These are phyloP conservation scores for Dioszegia aurantiaca DNA, from an alignment of 768 basidiomycete species.

Conservation along the genomic window DNA sequence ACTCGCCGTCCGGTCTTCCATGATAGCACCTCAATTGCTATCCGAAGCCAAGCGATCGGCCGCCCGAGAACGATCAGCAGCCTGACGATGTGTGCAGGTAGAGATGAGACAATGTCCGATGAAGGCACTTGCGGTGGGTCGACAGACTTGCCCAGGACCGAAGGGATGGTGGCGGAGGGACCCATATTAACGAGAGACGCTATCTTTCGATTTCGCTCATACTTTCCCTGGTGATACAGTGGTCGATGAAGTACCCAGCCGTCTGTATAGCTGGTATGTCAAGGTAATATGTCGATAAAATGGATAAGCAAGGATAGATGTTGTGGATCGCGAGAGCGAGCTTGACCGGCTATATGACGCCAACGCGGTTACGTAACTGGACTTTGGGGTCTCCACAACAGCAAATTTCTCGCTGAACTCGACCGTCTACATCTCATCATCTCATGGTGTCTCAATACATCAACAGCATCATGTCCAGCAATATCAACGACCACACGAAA, in stretches of 20 bases:
- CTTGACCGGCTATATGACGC: no score
- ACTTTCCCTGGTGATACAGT: neutral
- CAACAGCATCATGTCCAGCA: neutral
- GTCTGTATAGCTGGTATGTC: no score
- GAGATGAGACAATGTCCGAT: constrained; percentile 33
- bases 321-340: no score
- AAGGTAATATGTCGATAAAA: no score
- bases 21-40: constrained; percentile 34
- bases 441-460: neutral
- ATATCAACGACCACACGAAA: neutral
- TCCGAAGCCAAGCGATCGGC: constrained; percentile 31
- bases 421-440: neutral
- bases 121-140: neutral
- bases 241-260: no score
- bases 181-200: neutral
- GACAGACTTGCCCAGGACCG: constrained; percentile 9
- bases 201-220: neutral
- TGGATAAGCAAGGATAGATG: no score
- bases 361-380: no score
- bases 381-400: neutral
- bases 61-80: constrained; percentile 43
- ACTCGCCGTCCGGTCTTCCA: constrained; percentile 45
- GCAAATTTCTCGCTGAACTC: neutral
- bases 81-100: constrained; percentile 48
- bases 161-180: neutral